Conservation (phyloP, 163 green algal genomes). For the Chlorella variabilis region DNA sequence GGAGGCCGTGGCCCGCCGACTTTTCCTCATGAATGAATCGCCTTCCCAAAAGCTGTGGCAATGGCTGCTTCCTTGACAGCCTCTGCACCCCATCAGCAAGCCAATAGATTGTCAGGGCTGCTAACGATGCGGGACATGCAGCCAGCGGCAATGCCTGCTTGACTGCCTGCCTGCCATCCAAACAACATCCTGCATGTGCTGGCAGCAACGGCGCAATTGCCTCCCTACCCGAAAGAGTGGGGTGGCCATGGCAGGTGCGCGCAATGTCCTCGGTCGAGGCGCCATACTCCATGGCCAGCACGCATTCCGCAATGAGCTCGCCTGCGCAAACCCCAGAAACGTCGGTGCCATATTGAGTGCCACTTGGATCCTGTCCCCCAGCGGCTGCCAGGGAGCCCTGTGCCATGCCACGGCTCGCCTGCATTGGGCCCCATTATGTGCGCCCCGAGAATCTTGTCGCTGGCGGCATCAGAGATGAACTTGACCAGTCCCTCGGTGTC, state of each 20-base stretch:
- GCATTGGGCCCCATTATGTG: constrained; percentile 97
- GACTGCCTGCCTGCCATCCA: too few relatives aligned
- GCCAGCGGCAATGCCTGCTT: too few relatives aligned
- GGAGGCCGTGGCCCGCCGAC: too few relatives aligned
- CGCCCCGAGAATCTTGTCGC: constrained; percentile 97
- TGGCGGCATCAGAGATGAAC: constrained; percentile 91
- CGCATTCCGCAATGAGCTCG: constrained; percentile 81
- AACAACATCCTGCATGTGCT: too few relatives aligned
- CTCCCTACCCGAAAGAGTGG: constrained; percentile 76
- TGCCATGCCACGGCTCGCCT: too few relatives aligned
- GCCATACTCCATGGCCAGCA: constrained; percentile 89
- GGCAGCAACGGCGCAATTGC: neutral
- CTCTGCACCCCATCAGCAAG: constrained; percentile 2
- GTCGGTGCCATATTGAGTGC: too few relatives aligned
- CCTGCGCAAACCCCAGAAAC: constrained; percentile 36
- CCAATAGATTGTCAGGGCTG: too few relatives aligned
- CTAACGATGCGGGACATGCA: too few relatives aligned
- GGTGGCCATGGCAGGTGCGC: constrained; percentile 96
- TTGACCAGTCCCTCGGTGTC: constrained; percentile 94
- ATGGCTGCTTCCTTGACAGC: constrained; percentile 30
- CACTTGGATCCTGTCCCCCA: too few relatives aligned
- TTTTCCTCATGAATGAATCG: constrained; percentile 4
- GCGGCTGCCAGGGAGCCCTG: too few relatives aligned
- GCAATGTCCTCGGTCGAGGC: constrained; percentile 94
- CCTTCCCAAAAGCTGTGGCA: constrained; percentile 15